Conservation (phyloP, 2,329 filamentous ascomycete species). For the Penicillium sp. region DNA sequence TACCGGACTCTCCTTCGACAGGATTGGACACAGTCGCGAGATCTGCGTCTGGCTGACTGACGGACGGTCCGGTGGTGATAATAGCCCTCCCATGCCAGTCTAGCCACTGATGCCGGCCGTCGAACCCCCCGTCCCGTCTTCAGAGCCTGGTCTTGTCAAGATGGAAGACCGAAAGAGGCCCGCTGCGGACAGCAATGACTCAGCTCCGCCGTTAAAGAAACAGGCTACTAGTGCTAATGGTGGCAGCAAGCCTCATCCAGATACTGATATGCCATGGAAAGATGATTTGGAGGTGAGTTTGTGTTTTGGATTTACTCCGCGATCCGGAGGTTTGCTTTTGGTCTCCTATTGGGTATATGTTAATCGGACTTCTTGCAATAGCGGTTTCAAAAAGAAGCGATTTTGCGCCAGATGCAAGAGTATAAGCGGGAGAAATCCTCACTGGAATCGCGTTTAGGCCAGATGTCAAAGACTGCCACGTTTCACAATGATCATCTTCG, state of each 20-base stretch:
- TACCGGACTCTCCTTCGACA: slow-evolving; percentile 10
- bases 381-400: slow-evolving; percentile 94
- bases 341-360: slow-evolving; percentile 27
- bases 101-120: slow-evolving; percentile 83
- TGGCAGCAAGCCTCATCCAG: slow-evolving; percentile 60
- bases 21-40: slow-evolving; percentile 27
- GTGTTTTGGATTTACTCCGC: not conserved
- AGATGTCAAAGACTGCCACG: slow-evolving; percentile 71
- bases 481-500: slow-evolving; percentile 92
- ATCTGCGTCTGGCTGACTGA: slow-evolving; percentile 32
- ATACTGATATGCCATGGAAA: slow-evolving; percentile 68
- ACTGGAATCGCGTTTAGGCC: slow-evolving; percentile 75
- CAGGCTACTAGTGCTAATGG: slow-evolving; percentile 78
- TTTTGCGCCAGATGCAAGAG: slow-evolving; percentile 95
- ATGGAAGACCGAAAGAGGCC: slow-evolving; percentile 99
- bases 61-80: slow-evolving; percentile 37
- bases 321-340: not conserved
- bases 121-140: slow-evolving; percentile 70
- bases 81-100: slow-evolving; percentile 39
- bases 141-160: slow-evolving; percentile 77
- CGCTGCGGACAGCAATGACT: slow-evolving; percentile 75
- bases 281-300: slow-evolving; percentile 70
- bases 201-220: slow-evolving; percentile 86
- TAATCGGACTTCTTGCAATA: slow-evolving; percentile 43
- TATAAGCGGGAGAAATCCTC: slow-evolving; percentile 88